Evolutionary conservation across 257 asterid genomes (phyloP), one percentile per base, ranked within the genome.

Genomic region (Plantago major): DNA sequence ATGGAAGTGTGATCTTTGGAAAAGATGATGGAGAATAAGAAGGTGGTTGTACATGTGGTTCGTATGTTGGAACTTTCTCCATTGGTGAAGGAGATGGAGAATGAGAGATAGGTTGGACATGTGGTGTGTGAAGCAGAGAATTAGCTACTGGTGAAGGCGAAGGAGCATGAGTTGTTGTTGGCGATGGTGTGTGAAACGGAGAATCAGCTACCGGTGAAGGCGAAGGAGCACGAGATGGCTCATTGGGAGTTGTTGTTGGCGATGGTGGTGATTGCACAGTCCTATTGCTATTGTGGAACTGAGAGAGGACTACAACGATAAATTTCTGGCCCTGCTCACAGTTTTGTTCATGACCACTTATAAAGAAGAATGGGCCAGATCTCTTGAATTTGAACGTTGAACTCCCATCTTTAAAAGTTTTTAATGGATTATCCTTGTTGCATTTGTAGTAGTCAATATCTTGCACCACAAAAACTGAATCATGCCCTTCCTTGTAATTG

Each of bases 311-410:
- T 14, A 68, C 55, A 15, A 76, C 0, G 30, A 56, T 52, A 3
- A 83, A 45, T 50, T 76, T 83, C 50, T 76, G 78, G 14, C 90
- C 90, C 62, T 69, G 62, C 66, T 77, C 83, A 55, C 92, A 84
- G 28, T 79, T 78, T 17, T 75, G 79, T 12, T 70, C 64, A 5
- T 75, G 82, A 15, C 88, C 92, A 61, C 86, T 81, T 6, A 79
- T 84, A 78, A 84, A 84, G 53, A 33, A 81, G 55, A 74, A 79
- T 6, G 77, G 71, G 4, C 88, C 88, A 1, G 86, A 69, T 40
- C 58, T 65, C 2, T 67, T 13, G n/a, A 81, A 37, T 62, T 44
- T 68, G 67, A 84, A 66, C 14, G 5, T 63, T n/a, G 81, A 81
- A 50, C 71, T 30, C 13, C 84, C 85, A 55, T 70, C 64, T 46